Evolutionary conservation across 2,329 filamentous ascomycete species (phyloP), one percentile per base, ranked within the genome.

Genomic region (Periconia digitata): DNA sequence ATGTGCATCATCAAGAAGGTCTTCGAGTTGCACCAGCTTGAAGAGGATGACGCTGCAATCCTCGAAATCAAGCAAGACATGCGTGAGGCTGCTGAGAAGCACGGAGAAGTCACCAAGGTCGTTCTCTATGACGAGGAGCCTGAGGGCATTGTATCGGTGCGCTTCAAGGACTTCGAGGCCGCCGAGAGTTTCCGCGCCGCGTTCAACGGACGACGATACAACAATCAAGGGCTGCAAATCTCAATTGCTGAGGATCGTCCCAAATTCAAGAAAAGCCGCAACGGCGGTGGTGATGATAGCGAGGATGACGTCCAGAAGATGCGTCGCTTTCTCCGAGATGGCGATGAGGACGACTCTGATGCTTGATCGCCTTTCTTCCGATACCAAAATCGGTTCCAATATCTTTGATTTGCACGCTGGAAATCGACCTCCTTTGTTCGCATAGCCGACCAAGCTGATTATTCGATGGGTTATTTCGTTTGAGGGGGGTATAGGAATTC

Each of bases 21-120:
- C 87, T 99, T 99, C 72, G 95, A 90, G 1, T 78, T 92, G 21
- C 69, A 86, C 53, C 90, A 96, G 74, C 79, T 97, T 21, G 85
- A 91, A 59, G 89, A 95, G 65, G 92, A 97, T 62, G 85, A 89
- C 2, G 85, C 85, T 0, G 89, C 87, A 1, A 81, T 95, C 50
- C 77, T 95, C 32, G 92, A 97, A 54, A 95, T 97, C 74, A 95
- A 95, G 67, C 88, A 96, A 69, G 94, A 99, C 67, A 89, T 97
- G 47, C 83, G 89, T 39, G 90, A 96, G 43, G 92, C 96, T 72
- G 95, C 90, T 69, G 80, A 83, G 49, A 95, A 95, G 73, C 77
- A 94, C 13, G 94, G 94, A 3, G 80, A 86, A 20, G 90, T 97
- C 29, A 95, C 91, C 24, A 96, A 95, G 64, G 89, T 97, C 35